A percentile compares a stretch with the other conserved stretches of the same genome.
Evolutionary conservation across 441 rosid species (phyloP).

Genomic region (Pelargonium australe): DNA sequence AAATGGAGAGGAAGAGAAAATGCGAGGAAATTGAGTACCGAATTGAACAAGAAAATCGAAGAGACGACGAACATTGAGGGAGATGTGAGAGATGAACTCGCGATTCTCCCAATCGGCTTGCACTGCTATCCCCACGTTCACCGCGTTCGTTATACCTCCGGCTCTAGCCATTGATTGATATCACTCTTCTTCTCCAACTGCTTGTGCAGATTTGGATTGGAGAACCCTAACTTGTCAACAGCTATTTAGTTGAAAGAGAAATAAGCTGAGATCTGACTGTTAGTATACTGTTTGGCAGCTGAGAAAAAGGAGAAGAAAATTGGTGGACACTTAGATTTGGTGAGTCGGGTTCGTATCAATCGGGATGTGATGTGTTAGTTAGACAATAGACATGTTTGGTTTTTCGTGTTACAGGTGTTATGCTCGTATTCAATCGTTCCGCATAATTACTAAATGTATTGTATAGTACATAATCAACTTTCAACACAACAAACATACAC

Average conservation of each 20-base stretch:
- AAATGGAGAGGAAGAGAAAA: neutral
- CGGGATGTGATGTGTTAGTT: no score
- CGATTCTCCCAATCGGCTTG: slow-evolving; percentile 99
- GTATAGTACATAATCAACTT: no score
- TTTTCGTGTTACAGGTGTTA: no score
- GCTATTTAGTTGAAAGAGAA: neutral
- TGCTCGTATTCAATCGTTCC: no score
- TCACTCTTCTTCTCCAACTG: neutral
- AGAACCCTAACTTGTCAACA: neutral
- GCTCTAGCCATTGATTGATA: slow-evolving; percentile 62
- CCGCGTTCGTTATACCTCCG: slow-evolving; percentile 94
- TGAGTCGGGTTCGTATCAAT: no score
- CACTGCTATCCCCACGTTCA: slow-evolving; percentile 95
- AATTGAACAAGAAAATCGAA: slow-evolving; percentile 95
- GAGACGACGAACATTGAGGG: slow-evolving; percentile 97
- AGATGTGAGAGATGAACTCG: slow-evolving; percentile 90
- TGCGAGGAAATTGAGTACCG: slow-evolving; percentile 34
- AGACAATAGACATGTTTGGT: no score
- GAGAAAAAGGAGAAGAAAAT: neutral
- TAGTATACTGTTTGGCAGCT: neutral
- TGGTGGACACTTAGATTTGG: no score
- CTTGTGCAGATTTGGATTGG: neutral
- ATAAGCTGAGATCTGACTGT: neutral
- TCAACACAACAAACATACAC: no score
- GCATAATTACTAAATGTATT: no score